Conservation (phyloP, 2,329 filamentous ascomycete genomes). For the Helicocarpus griseus region DNA sequence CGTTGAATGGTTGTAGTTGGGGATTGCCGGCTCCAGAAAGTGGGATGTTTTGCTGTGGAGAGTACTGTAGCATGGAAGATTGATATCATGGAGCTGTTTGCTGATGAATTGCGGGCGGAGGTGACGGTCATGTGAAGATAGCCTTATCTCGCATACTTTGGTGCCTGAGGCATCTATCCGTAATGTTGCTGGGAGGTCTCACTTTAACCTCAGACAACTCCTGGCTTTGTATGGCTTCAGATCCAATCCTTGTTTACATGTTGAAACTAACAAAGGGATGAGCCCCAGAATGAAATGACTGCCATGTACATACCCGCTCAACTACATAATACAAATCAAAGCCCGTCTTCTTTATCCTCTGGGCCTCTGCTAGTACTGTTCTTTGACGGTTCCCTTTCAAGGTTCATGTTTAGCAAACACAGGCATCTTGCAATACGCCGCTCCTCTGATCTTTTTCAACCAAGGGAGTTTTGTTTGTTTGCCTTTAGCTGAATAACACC, state of each 20-base stretch:
- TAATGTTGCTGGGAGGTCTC: background rate
- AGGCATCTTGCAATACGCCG: no score
- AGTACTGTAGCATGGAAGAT: background rate
- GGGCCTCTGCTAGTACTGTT: background rate
- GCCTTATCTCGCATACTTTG: background rate
- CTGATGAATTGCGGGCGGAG: background rate
- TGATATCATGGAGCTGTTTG: background rate
- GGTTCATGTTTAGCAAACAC: background rate
- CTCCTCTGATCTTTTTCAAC: background rate
- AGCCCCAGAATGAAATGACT: no score
- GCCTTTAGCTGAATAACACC: background rate
- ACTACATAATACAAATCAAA: background rate
- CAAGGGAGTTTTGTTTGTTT: background rate
- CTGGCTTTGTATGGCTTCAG: no score
- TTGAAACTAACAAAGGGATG: no score
- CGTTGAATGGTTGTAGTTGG: background rate
- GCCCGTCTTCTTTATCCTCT: background rate
- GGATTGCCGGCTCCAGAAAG: background rate
- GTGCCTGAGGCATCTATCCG: background rate
- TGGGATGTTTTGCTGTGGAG: background rate
- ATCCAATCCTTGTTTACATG: no score
- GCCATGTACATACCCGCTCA: background rate
- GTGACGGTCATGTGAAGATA: background rate
- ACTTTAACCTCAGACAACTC: no score
- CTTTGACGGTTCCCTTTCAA: background rate